These are phyloP conservation scores for Fusarium temperatum DNA, from an alignment of 2,329 filamentous ascomycete genomes.

Conservation along the genomic window DNA sequence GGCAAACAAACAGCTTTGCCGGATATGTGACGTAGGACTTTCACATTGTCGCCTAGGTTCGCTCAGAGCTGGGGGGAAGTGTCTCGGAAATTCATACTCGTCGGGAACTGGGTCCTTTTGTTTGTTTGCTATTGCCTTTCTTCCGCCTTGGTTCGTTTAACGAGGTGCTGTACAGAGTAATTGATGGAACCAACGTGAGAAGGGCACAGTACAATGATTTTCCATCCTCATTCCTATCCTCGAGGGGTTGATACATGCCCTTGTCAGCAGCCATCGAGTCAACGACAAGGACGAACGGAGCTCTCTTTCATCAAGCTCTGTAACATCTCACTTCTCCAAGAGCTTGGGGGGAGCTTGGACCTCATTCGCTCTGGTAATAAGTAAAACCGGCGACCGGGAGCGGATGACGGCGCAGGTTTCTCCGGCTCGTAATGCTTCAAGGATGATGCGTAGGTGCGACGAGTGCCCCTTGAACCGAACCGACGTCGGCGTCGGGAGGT, in stretches of 20 bases:
- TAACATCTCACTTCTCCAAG: constrained; percentile 26
- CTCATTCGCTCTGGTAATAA: background rate
- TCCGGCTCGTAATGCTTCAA: constrained; percentile 18
- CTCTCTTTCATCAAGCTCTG: constrained; percentile 8
- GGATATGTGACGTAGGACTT: constrained; percentile 31
- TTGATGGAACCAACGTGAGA: background rate
- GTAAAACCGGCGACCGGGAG: background rate
- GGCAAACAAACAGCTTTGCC: constrained; percentile 21
- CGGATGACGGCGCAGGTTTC: constrained; percentile 27
- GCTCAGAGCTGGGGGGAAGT: background rate
- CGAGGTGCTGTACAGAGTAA: background rate
- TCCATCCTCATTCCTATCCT: background rate
- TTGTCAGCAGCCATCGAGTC: constrained; percentile 10
- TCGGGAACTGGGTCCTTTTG: constrained; percentile 4
- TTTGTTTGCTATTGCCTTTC: background rate
- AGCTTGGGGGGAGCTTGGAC: constrained; percentile 19
- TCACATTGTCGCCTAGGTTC: background rate
- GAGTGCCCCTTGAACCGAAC: constrained; percentile 5
- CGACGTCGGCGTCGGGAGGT: constrained; percentile 16
- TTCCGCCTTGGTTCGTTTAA: background rate
- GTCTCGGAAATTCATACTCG: constrained; percentile 13
- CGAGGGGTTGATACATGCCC: background rate
- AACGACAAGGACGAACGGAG: constrained; percentile 28
- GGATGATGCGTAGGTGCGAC: constrained; percentile 6
- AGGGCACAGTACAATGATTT: background rate